These are phyloP conservation scores for Suillus subaureus DNA, from an alignment of 768 basidiomycete species.

Conservation along the genomic window DNA sequence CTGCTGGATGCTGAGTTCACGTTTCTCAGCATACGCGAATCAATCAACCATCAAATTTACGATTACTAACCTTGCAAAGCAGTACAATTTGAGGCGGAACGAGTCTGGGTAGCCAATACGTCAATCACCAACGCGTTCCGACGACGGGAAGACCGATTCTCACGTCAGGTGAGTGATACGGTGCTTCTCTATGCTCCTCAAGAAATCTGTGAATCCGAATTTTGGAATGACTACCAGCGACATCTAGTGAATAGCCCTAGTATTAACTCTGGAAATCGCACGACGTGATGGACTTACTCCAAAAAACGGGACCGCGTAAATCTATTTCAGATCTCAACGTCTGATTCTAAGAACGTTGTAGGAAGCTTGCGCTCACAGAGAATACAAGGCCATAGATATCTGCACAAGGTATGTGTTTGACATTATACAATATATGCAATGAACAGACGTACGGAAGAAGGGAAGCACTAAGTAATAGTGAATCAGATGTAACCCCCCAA, in stretches of 20 bases:
- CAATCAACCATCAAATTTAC: not conserved
- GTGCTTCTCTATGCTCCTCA: constrained; percentile 61
- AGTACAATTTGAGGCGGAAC: constrained; percentile 72
- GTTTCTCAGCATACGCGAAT: not conserved
- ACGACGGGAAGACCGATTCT: constrained; percentile 12
- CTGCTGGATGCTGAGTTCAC: constrained; percentile 47
- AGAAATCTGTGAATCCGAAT: constrained; percentile 61
- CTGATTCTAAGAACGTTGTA: constrained; percentile 9
- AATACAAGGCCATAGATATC: constrained; percentile 66
- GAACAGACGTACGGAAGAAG: constrained; percentile 53
- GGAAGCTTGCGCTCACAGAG: constrained; percentile 39
- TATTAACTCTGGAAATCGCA: not conserved
- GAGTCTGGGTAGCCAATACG: constrained; percentile 38
- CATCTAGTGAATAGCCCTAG: constrained; percentile 37
- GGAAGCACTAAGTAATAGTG: constrained; percentile 46
- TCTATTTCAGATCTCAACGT: constrained; percentile 26
- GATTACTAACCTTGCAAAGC: constrained; percentile 56
- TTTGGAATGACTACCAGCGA: constrained; percentile 61
- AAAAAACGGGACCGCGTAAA: constrained; percentile 54
- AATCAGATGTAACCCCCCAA: not conserved
- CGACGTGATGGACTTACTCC: constrained; percentile 41
- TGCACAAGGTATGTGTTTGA: constrained; percentile 20
- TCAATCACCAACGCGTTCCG: not conserved
- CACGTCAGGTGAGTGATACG: constrained; percentile 60
- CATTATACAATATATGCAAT: not conserved